Conservation (phyloP, 1,139 yeast genomes). For the Candida freyschussii region DNA sequence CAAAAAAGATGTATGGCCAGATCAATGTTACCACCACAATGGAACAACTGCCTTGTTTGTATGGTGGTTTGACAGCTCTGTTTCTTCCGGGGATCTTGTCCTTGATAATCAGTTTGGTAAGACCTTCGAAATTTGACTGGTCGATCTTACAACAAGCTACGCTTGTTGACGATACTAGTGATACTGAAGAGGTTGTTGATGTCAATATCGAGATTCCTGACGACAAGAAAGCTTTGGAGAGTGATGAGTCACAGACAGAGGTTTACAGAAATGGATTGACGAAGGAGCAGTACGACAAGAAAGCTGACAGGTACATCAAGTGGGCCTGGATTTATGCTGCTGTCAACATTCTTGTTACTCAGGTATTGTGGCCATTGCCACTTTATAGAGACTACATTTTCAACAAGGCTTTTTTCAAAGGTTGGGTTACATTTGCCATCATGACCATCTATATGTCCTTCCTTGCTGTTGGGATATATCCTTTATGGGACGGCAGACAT, state of each 20-base stretch:
- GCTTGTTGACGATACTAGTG: conserved; percentile 1
- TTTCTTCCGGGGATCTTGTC: conserved; percentile 32
- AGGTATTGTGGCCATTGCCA: conserved; percentile 45
- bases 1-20: conserved; percentile 20
- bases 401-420: conserved; percentile 36
- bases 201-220: not conserved
- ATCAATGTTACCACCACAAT: conserved; percentile 28
- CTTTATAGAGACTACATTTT: conserved; percentile 42
- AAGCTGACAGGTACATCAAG: conserved; percentile 25
- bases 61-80: conserved; percentile 32
- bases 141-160: conserved; percentile 24
- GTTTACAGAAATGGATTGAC: conserved; percentile 4
- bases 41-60: conserved; percentile 34
- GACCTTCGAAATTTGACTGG: conserved; percentile 34
- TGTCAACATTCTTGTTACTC: conserved; percentile 31
- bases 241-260: conserved; percentile 9
- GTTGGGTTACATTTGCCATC: conserved; percentile 37
- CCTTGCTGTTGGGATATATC: conserved; percentile 35
- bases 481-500: conserved; percentile 36
- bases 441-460: conserved; percentile 36
- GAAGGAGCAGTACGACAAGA: conserved; percentile 7
- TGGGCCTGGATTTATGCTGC: conserved; percentile 30
- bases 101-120: conserved; percentile 28
- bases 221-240: conserved; percentile 2
- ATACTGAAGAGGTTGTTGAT: not conserved